These are phyloP conservation scores for Seminavis robusta DNA, from an alignment of 108 stramenopile species.

Conservation along the genomic window DNA sequence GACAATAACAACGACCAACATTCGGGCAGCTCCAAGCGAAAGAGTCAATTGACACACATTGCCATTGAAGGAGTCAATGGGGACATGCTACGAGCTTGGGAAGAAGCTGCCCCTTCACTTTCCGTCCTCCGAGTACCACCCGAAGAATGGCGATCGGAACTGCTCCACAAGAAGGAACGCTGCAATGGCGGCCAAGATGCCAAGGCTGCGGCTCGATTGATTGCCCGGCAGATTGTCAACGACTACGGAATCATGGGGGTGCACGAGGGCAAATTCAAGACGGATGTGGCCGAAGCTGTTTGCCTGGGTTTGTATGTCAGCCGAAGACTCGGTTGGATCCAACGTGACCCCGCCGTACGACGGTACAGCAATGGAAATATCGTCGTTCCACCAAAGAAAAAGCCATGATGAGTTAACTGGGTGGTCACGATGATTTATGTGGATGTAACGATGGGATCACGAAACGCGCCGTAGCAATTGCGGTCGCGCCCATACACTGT, in stretches of 20 bases:
- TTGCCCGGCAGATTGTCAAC: conserved; percentile 40
- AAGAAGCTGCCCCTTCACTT: conserved; percentile 4
- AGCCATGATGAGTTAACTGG: no score
- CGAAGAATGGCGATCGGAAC: conserved; percentile 43
- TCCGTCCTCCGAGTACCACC: conserved; percentile 24
- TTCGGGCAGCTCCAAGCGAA: not conserved
- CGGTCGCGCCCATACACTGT: no score
- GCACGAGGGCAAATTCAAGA: conserved; percentile 29
- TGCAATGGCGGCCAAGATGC: conserved; percentile 9
- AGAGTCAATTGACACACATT: conserved; percentile 26
- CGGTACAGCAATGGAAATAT: conserved; percentile 42
- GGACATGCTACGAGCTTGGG: conserved; percentile 20
- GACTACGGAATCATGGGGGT: conserved; percentile 14
- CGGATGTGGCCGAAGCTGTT: conserved; percentile 47
- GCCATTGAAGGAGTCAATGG: conserved; percentile 46
- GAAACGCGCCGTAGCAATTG: no score
- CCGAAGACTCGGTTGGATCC: conserved; percentile 38
- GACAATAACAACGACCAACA: not conserved
- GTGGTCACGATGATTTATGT: no score
- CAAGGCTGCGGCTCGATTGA: conserved; percentile 43
- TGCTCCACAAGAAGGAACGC: conserved; percentile 30
- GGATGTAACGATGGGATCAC: no score
- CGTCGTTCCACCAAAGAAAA: conserved; percentile 27
- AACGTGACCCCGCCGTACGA: conserved; percentile 23
- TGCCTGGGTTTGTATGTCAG: conserved; percentile 28